Evolutionary conservation across 257 asterid species (phyloP).

Genomic region (Solanum habrochaites): DNA sequence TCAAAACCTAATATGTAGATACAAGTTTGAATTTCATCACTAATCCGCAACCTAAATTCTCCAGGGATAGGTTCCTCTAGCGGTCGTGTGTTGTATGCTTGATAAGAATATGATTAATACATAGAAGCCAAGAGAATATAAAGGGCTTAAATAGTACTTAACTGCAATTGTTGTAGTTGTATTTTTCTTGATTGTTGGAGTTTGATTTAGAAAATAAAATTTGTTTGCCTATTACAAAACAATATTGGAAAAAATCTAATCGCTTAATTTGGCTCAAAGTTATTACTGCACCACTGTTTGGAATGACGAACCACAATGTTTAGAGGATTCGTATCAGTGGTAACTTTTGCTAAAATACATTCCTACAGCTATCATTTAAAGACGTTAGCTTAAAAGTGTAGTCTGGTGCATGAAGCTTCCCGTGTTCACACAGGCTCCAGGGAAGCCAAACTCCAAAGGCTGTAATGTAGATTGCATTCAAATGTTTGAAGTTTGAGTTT

Average conservation of each 20-base stretch:
- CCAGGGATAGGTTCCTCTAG: neutral
- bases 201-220: neutral
- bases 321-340: neutral
- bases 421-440: neutral
- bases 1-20: neutral
- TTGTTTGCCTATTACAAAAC: neutral
- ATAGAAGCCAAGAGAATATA: neutral
- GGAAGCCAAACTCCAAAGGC: neutral
- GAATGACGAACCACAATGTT: neutral
- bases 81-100: neutral
- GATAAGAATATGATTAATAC: neutral
- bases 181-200: neutral
- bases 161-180: neutral
- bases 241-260: neutral
- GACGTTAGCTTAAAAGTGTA: neutral
- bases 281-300: neutral
- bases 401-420: neutral
- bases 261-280: neutral
- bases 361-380: neutral
- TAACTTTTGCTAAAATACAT: neutral
- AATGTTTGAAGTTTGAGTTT: neutral
- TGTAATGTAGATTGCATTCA: neutral
- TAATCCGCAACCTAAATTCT: neutral
- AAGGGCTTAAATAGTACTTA: neutral
- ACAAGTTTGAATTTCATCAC: neutral